phyloP scores from a whole-genome alignment of 257 asterid genomes.

The Linderniella brevidens region DNA sequence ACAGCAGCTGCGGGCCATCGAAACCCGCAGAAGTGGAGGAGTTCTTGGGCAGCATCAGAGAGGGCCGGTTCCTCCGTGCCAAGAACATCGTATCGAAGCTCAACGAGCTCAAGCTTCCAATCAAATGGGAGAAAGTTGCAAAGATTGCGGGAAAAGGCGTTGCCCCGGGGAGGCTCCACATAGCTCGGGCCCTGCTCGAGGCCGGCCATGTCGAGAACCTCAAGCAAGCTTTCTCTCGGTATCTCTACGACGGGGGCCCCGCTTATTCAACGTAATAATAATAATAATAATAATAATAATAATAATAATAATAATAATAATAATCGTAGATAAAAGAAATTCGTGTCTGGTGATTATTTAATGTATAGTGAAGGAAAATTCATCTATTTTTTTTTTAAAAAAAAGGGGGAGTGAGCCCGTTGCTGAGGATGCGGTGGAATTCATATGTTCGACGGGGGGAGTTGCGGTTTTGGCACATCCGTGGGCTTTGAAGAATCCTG shows the following conservation, averaged over 20 bases:
- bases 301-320: too few species aligned
- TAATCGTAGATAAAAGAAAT: too few species aligned
- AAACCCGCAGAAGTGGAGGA: constrained; percentile 43
- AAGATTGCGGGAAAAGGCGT: constrained; percentile 88
- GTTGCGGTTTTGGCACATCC: constrained; percentile 95
- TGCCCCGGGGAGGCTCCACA: constrained; percentile 93
- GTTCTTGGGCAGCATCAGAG: constrained; percentile 48
- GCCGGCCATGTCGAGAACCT: constrained; percentile 93
- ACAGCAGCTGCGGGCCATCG: constrained; percentile 83
- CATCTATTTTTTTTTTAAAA: constrained; percentile 9
- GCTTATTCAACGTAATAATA: constrained; percentile 77
- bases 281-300: too few species aligned
- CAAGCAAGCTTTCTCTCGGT: constrained; percentile 71
- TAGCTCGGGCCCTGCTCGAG: constrained; percentile 96
- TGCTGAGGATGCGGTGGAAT: constrained; percentile 62
- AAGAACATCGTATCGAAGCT: constrained; percentile 70
- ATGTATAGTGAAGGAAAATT: constrained; percentile 3
- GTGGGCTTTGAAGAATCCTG: constrained; percentile 84
- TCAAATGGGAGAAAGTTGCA: constrained; percentile 70
- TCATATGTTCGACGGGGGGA: constrained; percentile 85
- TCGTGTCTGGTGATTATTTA: too few species aligned
- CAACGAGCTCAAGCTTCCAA: constrained; percentile 66
- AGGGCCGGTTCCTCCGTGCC: constrained; percentile 81
- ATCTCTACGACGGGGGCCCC: constrained; percentile 94
- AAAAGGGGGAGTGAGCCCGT: constrained; percentile 89